Evolutionary conservation across 1,139 yeast genomes (phyloP).

Genomic region (Casaregolazyma suthepensis): DNA sequence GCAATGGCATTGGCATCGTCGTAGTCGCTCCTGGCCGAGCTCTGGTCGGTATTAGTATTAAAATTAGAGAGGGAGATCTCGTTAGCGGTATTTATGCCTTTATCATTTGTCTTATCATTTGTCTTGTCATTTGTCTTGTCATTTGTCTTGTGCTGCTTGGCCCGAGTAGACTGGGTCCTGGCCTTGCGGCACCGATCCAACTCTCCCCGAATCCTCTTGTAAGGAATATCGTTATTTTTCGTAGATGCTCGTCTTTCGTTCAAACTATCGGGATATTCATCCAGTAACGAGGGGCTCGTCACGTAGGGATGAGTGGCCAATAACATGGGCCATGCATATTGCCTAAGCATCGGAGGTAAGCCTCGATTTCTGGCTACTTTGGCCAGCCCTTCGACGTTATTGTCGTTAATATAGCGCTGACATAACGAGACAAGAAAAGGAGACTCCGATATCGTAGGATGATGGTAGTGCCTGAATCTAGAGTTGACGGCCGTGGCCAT

Average conservation of each 20-base stretch:
- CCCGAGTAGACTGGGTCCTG: constrained; percentile 5
- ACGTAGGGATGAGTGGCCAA: constrained; percentile 83
- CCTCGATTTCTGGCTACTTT: constrained; percentile 78
- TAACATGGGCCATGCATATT: constrained; percentile 77
- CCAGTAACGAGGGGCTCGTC: constrained; percentile 58
- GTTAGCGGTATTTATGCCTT: neutral
- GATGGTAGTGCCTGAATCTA: constrained; percentile 33
- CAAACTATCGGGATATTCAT: constrained; percentile 38
- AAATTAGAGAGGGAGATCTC: constrained; percentile 9
- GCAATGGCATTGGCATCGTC: neutral
- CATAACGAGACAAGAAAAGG: constrained; percentile 32
- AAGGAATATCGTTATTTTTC: constrained; percentile 20
- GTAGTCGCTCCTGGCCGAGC: constrained; percentile 1
- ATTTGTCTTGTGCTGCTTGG: neutral
- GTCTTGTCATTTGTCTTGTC: neutral
- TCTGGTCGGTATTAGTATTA: constrained; percentile 7
- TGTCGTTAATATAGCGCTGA: constrained; percentile 40
- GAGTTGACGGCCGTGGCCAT: constrained; percentile 13
- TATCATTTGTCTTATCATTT: neutral
- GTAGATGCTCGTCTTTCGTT: constrained; percentile 11
- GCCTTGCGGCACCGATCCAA: constrained; percentile 27
- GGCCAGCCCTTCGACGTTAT: constrained; percentile 66
- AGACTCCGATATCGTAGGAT: constrained; percentile 33
- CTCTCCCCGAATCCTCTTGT: constrained; percentile 31
- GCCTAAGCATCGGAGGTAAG: constrained; percentile 75